Conservation (phyloP, 2,329 filamentous ascomycete species). For the Stagonosporopsis cucurbitacearum region DNA sequence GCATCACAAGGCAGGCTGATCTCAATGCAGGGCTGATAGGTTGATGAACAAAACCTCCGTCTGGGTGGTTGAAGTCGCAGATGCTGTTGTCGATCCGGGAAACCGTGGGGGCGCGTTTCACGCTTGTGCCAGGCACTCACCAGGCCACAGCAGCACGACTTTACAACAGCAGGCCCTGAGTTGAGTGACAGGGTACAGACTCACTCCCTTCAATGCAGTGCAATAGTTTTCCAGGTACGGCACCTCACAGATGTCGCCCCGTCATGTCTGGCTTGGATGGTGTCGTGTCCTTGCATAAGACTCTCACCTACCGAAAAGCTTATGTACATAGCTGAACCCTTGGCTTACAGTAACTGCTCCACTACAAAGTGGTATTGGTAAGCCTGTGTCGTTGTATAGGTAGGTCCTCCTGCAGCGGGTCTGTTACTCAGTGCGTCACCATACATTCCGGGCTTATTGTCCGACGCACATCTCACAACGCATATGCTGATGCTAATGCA, state of each 20-base stretch:
- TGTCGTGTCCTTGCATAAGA: constrained; percentile 8
- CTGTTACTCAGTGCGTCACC: neutral
- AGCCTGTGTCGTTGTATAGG: neutral
- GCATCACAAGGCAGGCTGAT: constrained; percentile 1
- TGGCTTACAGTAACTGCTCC: constrained; percentile 3
- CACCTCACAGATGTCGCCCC: neutral
- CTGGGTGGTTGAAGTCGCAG: constrained; percentile 4
- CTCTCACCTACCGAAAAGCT: constrained; percentile 1
- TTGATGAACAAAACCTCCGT: constrained; percentile 1
- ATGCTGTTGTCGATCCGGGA: neutral
- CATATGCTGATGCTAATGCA: neutral
- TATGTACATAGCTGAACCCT: constrained; percentile 2
- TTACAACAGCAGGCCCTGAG: neutral
- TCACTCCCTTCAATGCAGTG: neutral
- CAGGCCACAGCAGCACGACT: neutral
- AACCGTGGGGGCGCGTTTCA: constrained; percentile 3
- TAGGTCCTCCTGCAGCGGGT: neutral
- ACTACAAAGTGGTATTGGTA: neutral
- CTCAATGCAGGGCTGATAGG: constrained; percentile 8
- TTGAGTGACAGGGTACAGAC: too few species aligned
- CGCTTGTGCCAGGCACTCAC: constrained; percentile 2
- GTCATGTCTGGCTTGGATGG: neutral
- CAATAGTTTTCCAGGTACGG: neutral
- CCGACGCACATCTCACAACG: neutral
- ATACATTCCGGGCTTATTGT: neutral